Conservation (phyloP, 164 flowering plant genomes). For the Cinnamomum micranthum region DNA sequence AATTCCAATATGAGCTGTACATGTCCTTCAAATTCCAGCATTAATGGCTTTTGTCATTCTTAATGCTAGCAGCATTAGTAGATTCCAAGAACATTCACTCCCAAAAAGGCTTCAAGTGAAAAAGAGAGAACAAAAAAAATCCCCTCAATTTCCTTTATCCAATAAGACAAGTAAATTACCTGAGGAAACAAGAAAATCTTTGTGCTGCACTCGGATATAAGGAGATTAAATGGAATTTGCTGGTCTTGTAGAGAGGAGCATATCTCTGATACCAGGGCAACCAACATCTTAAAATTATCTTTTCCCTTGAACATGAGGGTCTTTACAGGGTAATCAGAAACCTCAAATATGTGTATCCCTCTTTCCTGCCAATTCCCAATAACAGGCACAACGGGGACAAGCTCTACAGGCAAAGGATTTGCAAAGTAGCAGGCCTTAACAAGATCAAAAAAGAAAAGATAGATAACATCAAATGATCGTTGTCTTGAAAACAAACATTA, state of each 20-base stretch:
- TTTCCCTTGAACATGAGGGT: slow-evolving; percentile 15
- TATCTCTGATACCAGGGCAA: slow-evolving; percentile 15
- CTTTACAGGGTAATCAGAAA: slow-evolving; percentile 28
- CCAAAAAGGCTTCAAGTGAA: not conserved
- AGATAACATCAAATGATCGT: not conserved
- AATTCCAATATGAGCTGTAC: not conserved
- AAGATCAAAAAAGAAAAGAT: not conserved
- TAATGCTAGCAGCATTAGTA: too few relatives aligned
- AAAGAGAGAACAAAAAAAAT: too few relatives aligned
- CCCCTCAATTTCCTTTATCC: not conserved
- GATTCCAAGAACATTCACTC: not conserved
- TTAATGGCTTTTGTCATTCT: too few relatives aligned
- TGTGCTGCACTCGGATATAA: slow-evolving; percentile 27
- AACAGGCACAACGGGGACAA: slow-evolving; percentile 14
- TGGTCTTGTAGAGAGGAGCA: slow-evolving; percentile 20
- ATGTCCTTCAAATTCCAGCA: too few relatives aligned
- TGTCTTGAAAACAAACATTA: not conserved
- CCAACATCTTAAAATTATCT: slow-evolving; percentile 14
- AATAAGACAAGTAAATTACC: slow-evolving; percentile 17
- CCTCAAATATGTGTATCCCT: slow-evolving; percentile 12
- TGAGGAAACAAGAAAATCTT: slow-evolving; percentile 30
- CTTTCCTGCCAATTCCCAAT: slow-evolving; percentile 9
- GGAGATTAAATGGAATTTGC: slow-evolving; percentile 16
- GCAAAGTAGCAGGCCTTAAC: slow-evolving; percentile 33
- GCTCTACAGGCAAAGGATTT: slow-evolving; percentile 31